phyloP scores from a whole-genome alignment of 1,284 basidiomycete genomes.

The Bondarzewia mesenterica region DNA sequence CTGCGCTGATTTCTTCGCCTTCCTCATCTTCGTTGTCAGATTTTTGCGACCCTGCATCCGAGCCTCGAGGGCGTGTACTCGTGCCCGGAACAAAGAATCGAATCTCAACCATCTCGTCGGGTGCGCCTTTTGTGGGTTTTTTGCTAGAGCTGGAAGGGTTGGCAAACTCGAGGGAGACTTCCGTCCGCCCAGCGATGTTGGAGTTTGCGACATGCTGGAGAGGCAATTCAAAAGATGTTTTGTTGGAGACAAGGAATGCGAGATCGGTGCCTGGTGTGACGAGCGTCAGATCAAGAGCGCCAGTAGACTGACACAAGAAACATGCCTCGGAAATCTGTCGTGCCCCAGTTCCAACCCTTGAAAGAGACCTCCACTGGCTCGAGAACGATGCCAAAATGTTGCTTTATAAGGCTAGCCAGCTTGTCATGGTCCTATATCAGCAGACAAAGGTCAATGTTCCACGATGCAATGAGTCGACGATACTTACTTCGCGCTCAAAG shows the following conservation, averaged over 20 bases:
- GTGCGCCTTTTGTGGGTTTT: conserved; percentile 37
- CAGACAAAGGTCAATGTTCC: neutral
- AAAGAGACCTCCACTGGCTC: conserved; percentile 85
- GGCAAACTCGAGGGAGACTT: conserved; percentile 94
- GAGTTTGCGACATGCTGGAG: conserved; percentile 88
- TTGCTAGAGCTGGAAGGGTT: conserved; percentile 39
- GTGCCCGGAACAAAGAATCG: conserved; percentile 92
- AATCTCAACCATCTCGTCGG: conserved; percentile 93
- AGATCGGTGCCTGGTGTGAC: conserved; percentile 69
- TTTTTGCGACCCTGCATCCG: conserved; percentile 71
- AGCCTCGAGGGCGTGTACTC: conserved; percentile 52
- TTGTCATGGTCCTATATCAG: conserved; percentile 80
- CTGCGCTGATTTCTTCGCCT: conserved; percentile 76
- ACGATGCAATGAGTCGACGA: conserved; percentile 8
- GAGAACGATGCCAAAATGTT: conserved; percentile 79
- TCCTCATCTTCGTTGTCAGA: conserved; percentile 60
- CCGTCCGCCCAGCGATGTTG: conserved; percentile 94
- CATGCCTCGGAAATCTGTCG: conserved; percentile 87
- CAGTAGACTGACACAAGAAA: conserved; percentile 1
- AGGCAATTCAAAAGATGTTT: conserved; percentile 89
- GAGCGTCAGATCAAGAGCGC: neutral
- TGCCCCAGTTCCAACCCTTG: conserved; percentile 99
- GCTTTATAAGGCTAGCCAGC: conserved; percentile 68
- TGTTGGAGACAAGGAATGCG: conserved; percentile 86
- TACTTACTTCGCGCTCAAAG: conserved; percentile 79